Evolutionary conservation across 805 yeast species (phyloP), one percentile per base, ranked within the genome.

Genomic region (Candida ovalis): DNA sequence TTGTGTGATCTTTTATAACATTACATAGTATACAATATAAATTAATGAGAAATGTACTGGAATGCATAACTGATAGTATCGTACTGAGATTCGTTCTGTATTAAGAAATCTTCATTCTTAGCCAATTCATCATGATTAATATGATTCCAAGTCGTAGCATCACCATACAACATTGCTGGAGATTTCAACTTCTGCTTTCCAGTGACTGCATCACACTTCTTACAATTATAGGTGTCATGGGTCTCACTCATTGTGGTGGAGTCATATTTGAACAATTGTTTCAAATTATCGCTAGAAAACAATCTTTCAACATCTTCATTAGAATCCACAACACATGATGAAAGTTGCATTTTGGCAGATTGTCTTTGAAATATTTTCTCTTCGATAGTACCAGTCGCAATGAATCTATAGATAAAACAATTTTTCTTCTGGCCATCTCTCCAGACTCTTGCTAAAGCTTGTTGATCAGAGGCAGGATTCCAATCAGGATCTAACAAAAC

Each of bases 381-480:
- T 61, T 92, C 99, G 46, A 92, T 94, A 1, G 96, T 82, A 12
- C 99, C 99, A 0, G 98, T 90, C 6, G 95, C 79, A 48, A 92
- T 91, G 57, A 94, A 91, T 56, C 99, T 75, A 66, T 94, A 94
- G 37, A 92, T 94, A 60, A 86, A 92, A 71, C 99, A 94, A 65
- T 88, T 96, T 67, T 92, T 94, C 74, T 88, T 92, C 63, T 92
- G 99, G 0, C 99, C 99, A 69, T 94, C 99, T 75, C 99, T 82
- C 98, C 98, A 94, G 4, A 94, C 96, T 66, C 99, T 79, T 0
- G 98, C 98, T 52, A 94, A 73, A 0, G 98, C 98, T 68, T 92
- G 99, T 64, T 94, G 98, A 63, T 92, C 99, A 1, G 96, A 85
- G 0, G 99, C 98, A 0, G 99, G 99, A 61, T 92, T 92, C 99